Base-by-base conservation (phyloP, 2,329 filamentous ascomycete species). In the Epichloe elymi region DNA sequence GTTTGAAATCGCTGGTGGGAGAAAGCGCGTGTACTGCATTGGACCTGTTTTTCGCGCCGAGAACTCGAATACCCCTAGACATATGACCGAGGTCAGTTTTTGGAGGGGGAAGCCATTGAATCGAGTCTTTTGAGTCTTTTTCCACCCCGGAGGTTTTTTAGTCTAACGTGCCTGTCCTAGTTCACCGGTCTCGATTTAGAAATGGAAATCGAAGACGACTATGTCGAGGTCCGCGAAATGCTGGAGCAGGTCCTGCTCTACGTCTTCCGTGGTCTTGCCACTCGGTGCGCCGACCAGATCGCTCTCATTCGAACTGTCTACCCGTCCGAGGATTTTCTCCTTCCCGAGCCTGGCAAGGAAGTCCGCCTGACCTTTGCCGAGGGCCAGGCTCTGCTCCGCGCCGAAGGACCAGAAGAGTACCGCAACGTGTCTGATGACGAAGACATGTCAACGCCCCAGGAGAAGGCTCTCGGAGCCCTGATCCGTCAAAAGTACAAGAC, bases 151-250 rank as follows among this genome's bases (percentile, higher is more conserved):
- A 8, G 23, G n/a, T n/a, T n/a, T 30, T 10, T 49, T 10, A n/a
- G 39, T 23, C 33, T 23, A 20, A 36, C 35, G 36, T 23, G 14
- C 35, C 43, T 38, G 8, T 20, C 10, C 43, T 38, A 42, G 41
- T 94, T 93, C 67, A 90, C 84, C 5, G 87, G 87, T 61, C 84
- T 94, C 48, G 88, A 94, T 86, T 63, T 93, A 64, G 88, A 93
- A 66, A 93, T 91, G 86, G 86, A 88, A 61, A 90, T 93, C 65
- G 76, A 87, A 61, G 77, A 90, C 53, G 70, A 80, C 65, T 93
- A 93, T 70, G 74, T 79, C 57, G 87, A 93, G 66, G 86, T 90
- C 48, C 74, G 83, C 57, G 67, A 80, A 55, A 76, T 86, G 60
- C 75, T 93, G 12, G 85, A 90, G 65, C 78, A 79, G 45, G 80